Percentiles rank a stretch among this genome's conserved stretches.
Evolutionary conservation across 108 stramenopile genomes (phyloP).

Genomic region (Cyclotella baltica): DNA sequence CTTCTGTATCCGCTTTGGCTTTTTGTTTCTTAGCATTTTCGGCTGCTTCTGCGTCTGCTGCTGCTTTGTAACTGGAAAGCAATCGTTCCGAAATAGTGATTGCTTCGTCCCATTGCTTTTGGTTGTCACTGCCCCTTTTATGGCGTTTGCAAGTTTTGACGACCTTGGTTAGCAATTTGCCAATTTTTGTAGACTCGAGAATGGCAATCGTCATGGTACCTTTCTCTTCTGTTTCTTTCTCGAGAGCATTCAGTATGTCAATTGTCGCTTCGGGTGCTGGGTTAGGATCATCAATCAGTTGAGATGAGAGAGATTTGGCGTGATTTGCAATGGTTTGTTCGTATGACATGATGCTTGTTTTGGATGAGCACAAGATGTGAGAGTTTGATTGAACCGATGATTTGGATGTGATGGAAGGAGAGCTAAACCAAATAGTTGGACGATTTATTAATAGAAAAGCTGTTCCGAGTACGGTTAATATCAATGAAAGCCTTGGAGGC

Average conservation of each 20-base stretch:
- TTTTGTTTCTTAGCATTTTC: not conserved
- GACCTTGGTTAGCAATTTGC: conserved; percentile 54
- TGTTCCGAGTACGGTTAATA: too few species aligned
- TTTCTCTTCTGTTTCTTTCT: conserved; percentile 19
- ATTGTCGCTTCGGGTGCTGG: conserved; percentile 19
- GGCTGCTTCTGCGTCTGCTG: conserved; percentile 37
- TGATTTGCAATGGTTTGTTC: conserved; percentile 4
- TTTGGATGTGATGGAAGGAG: too few species aligned
- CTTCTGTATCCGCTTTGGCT: conserved; percentile 1
- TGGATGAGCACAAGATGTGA: too few species aligned
- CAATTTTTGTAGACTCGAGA: conserved; percentile 61
- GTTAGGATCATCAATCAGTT: conserved; percentile 20
- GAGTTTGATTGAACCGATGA: too few species aligned
- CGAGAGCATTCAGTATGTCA: conserved; percentile 37
- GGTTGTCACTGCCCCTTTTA: conserved; percentile 50
- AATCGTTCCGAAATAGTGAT: conserved; percentile 36
- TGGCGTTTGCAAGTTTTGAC: conserved; percentile 64
- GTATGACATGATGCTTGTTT: not conserved
- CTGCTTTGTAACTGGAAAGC: conserved; percentile 52
- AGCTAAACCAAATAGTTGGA: too few species aligned
- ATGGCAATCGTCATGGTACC: conserved; percentile 36
- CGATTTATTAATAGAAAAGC: too few species aligned
- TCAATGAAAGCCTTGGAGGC: too few species aligned
- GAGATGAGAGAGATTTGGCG: conserved; percentile 27
- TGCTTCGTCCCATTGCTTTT: conserved; percentile 45